Evolutionary conservation across 1,284 basidiomycete genomes (phyloP).

Genomic region (Grifola frondosa): DNA sequence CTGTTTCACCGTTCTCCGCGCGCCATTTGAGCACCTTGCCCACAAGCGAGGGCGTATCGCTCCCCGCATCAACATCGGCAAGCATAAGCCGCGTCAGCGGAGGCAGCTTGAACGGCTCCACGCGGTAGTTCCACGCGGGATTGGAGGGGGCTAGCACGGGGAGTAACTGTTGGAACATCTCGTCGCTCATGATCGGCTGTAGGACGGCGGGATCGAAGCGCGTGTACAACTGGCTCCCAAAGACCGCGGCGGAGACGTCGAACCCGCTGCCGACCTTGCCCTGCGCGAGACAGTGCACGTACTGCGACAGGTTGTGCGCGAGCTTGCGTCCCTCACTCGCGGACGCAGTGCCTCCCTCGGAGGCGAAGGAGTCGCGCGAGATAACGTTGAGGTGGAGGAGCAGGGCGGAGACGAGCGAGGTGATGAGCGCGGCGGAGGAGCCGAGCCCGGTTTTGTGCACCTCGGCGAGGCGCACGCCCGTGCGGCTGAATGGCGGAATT

Average conservation of each 20-base stretch:
- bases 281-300: slow-evolving; percentile 94
- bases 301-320: slow-evolving; percentile 94
- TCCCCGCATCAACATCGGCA: slow-evolving; percentile 92
- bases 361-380: slow-evolving; percentile 44
- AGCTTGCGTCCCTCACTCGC: slow-evolving; percentile 52
- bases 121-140: slow-evolving; percentile 63
- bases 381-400: slow-evolving; percentile 78
- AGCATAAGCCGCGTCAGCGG: slow-evolving; percentile 79
- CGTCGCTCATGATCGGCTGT: slow-evolving; percentile 65
- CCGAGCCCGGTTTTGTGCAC: slow-evolving; percentile 99
- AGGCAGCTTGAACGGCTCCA: slow-evolving; percentile 76
- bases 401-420: slow-evolving; percentile 87
- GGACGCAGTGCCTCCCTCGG: slow-evolving; percentile 16
- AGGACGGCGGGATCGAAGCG: slow-evolving; percentile 81
- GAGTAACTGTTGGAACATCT: slow-evolving; percentile 38
- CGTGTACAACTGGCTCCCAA: slow-evolving; percentile 92
- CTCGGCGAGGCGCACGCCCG: slow-evolving; percentile 66
- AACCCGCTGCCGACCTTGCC: slow-evolving; percentile 98
- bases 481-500: slow-evolving; percentile 74
- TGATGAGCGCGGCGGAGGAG: slow-evolving; percentile 95
- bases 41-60: slow-evolving; percentile 90
- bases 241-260: slow-evolving; percentile 93
- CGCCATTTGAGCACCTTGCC: slow-evolving; percentile 89
- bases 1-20: slow-evolving; percentile 56
- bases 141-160: slow-evolving; percentile 62